Base-by-base conservation (phyloP, 441 rosid genomes). In the Omphalea diandra region DNA sequence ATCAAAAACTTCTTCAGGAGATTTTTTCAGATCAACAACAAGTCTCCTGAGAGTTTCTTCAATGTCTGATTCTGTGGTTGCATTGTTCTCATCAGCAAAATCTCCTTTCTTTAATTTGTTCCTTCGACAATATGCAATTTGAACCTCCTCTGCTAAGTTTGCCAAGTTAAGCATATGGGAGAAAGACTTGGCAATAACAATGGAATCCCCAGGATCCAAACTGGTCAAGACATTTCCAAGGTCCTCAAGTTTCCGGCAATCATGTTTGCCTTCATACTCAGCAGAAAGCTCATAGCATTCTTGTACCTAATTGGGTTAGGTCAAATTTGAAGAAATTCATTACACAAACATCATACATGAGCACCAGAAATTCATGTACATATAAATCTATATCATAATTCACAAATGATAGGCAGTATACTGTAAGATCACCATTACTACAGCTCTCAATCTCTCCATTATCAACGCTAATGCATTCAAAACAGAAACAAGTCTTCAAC, bases 81-180 rank as follows among this genome's bases (percentile, higher is more conserved):
- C 97, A 5, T 87, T 85, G 79, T 86, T 91, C 82, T 94, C 98
- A 77, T 91, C 97, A 3, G 50, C 82, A 52, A 94, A 90, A 77
- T 90, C 94, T 61, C 98, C 96, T 75, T 88, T 94, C 81, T 87
- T 91, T 71, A 86, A 75, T 83, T 90, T 90, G 77, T 84, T 87
- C 79, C 96, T 80, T 38, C 98, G 83, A 0, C 97, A 83, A 38
- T 83, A 69, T 29, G 98, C 98, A 72, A 94, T 90, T 84, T 94
- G 98, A 27, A 94, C 97, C 76, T 91, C 98, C 85, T 93, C 98
- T 2, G 98, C 98, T 65, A 93, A 78, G 80, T 94, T 94, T 59
- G 97, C 97, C 79, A 94, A 76, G 84, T 86, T 94, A 73, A 94
- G 98, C 98, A 94, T 92, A 77, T 90, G 88, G 35, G 97, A 84